phyloP scores from a whole-genome alignment of 1,139 yeast genomes.

The Blastobotrys malaysiensis region DNA sequence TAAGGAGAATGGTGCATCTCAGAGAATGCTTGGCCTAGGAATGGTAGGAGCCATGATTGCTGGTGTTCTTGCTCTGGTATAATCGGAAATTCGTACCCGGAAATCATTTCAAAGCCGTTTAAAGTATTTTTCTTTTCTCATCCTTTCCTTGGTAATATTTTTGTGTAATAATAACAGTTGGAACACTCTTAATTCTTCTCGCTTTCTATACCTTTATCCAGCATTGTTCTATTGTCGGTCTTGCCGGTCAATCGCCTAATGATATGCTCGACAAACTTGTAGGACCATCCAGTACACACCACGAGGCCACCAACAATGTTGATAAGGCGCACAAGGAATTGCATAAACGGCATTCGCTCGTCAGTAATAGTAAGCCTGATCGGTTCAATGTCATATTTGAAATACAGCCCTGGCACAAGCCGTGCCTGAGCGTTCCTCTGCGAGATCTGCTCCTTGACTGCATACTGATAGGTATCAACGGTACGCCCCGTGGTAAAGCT shows the following conservation, averaged over 20 bases:
- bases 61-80: background rate
- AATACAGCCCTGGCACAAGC: conserved; percentile 65
- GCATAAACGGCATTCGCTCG: conserved; percentile 65
- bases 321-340: conserved; percentile 70
- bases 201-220: conserved; percentile 9
- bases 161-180: background rate
- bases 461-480: conserved; percentile 81
- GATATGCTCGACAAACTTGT: conserved; percentile 17
- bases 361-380: conserved; percentile 66
- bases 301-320: conserved; percentile 74
- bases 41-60: background rate
- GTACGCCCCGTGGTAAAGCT: conserved; percentile 56
- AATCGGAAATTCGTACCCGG: no score
- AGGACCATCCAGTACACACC: conserved; percentile 40
- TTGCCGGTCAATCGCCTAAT: conserved; percentile 9
- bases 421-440: conserved; percentile 26
- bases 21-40: background rate
- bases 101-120: background rate
- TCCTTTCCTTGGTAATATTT: background rate
- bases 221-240: conserved; percentile 7
- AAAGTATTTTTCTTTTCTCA: no score
- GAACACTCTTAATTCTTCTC: conserved; percentile 3
- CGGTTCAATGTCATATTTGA: conserved; percentile 87
- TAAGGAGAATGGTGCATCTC: background rate
- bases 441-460: conserved; percentile 54